A percentile compares a stretch with the other conserved stretches of the same genome.
Evolutionary conservation across 2,329 filamentous ascomycete genomes (phyloP).

Genomic region (Sordariomycetes sp.): DNA sequence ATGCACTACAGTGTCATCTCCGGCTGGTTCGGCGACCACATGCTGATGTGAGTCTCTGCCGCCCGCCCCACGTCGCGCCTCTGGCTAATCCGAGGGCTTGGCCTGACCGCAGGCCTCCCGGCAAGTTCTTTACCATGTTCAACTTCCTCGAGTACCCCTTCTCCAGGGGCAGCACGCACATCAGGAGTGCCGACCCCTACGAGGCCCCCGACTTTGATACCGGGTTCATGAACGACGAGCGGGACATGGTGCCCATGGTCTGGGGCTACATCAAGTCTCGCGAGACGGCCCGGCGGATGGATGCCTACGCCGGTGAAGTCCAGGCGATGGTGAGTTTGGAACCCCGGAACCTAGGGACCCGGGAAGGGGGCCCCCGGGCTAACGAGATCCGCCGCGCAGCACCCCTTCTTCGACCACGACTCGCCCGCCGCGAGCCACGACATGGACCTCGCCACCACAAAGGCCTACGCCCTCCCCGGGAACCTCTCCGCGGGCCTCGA

Average conservation of each 20-base stretch:
- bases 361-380: background rate
- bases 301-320: slow-evolving; percentile 65
- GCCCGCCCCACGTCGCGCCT: background rate
- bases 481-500: slow-evolving; percentile 60
- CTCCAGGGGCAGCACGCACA: slow-evolving; percentile 59
- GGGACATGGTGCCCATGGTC: slow-evolving; percentile 75
- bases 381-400: slow-evolving; percentile 23
- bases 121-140: slow-evolving; percentile 78
- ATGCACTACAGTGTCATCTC: slow-evolving; percentile 76
- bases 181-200: slow-evolving; percentile 59
- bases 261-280: slow-evolving; percentile 77
- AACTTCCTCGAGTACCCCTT: slow-evolving; percentile 70
- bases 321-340: slow-evolving; percentile 31
- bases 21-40: slow-evolving; percentile 49
- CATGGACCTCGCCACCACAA: slow-evolving; percentile 63
- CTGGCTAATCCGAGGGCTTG: slow-evolving; percentile 23
- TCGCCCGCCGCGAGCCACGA: slow-evolving; percentile 58
- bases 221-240: slow-evolving; percentile 75
- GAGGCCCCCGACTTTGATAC: slow-evolving; percentile 66
- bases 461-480: slow-evolving; percentile 59
- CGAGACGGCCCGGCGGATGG: slow-evolving; percentile 67
- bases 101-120: slow-evolving; percentile 47
- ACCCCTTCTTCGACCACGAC: slow-evolving; percentile 61
- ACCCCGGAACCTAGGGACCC: background rate
- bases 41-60: slow-evolving; percentile 34